Evolutionary conservation across 257 asterid species (phyloP), one percentile per base, ranked within the genome.

Genomic region (Asclepias syriaca): DNA sequence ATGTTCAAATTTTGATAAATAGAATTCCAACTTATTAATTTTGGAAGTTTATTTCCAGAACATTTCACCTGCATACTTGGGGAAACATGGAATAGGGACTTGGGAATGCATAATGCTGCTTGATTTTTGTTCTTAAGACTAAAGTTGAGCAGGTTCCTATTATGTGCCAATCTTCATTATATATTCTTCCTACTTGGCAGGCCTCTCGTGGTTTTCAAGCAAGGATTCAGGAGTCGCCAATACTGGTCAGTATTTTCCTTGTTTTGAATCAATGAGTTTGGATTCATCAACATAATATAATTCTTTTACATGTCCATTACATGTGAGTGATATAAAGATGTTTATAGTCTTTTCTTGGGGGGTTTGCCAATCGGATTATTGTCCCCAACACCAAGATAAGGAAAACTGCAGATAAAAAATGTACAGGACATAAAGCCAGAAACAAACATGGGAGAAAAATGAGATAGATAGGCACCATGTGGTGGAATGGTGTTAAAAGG

Each of bases 131-230:
- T 10, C 15, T 57, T 57, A 10, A 57, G 34, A 57, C 34, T 21
- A 55, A 22, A 21, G 2, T 12, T 22, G 34, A 57, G 7, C 63
- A 21, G 22, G 22, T 57, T 57, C 16, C 16, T 57, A 21, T 57
- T 57, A 19, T 21, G 1, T 57, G 3, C 12, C 32, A 58, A 15
- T 32, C 46, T 14, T 61, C 46, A 61, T 61, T 61, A n/a, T 34
- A 32, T 32, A 40, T 59, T 15, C 13, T 61, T 15, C 46, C 45
- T 34, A 6, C 21, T 64, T 37, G 15, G 68, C 89, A 89, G 96
- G 79, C 98, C 97, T 70, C 80, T 93, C 2, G 91, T 93, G 74
- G 98, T 90, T 70, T 93, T 93, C 88, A 93, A 93, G 79, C 91
- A 89, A 73, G 84, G 90, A 15, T 93, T 89, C 63, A 89, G 96